Evolutionary conservation across 202 grass and related monocot species (phyloP), one percentile per base, ranked within the genome.

Genomic region (Schoenoplectus triqueter): DNA sequence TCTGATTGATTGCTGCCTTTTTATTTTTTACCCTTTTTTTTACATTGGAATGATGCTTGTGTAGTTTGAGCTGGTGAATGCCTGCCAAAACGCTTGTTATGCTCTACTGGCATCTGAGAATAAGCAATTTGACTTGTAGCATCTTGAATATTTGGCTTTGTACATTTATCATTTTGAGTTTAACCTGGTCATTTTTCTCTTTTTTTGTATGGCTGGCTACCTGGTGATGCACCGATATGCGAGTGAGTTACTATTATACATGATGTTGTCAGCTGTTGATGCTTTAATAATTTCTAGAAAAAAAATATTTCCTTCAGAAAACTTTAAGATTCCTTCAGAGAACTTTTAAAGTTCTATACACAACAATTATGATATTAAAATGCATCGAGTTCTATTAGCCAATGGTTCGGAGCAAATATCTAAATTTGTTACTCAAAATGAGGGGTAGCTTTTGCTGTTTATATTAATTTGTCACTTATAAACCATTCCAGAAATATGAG

Each of bases 51-150:
- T 14, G 80, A 52, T 66, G 63, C 80, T 50, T 64, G n/a, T 68
- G 80, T 67, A 52, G 80, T 68, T 67, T 82, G 62, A 82, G 18
- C n/a, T 67, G 63, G 80, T 5, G 6, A 67, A 66, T 68, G 62
- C 10, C 47, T 66, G 80, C 80, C 63, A 68, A 82, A 54, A 67
- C 46, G 67, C 61, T 31, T 21, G 59, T 59, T 59, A 78, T 78
- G 52, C 10, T 79, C 31, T 79, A 19, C 75, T 62, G 52, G 75
- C 52, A 76, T 76, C 55, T 19, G 7, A 82, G 61, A 82, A 82
- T 82, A 82, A 82, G 42, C 42, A 65, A 49, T 82, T 82, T 22
- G 80, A 52, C 44, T 67, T 64, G 67, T 67, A 52, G 41, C 76
- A 14, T 42, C 64, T 81, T 49, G 9, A 22, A 41, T 66, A 65